Conservation (phyloP, 768 basidiomycete species). For the Mycena vitilis region DNA sequence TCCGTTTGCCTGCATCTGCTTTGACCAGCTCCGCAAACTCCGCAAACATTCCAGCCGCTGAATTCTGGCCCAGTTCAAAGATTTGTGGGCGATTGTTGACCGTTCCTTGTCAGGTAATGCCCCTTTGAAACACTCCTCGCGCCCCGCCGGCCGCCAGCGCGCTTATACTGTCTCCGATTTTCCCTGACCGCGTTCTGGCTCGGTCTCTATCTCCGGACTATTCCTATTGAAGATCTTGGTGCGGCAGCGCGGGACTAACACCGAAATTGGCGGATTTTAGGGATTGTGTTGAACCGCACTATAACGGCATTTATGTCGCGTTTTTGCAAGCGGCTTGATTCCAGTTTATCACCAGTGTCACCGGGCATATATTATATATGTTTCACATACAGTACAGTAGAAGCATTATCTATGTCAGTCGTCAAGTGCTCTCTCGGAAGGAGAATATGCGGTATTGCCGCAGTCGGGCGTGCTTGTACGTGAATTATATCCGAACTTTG, state of each 20-base stretch:
- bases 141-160: background rate
- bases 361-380: constrained; percentile 21
- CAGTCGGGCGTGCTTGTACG: background rate
- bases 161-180: background rate
- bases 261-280: constrained; percentile 23
- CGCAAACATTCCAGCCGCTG: background rate
- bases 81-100: background rate
- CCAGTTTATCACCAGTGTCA: constrained; percentile 6
- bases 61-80: too few species aligned
- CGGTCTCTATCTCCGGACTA: background rate
- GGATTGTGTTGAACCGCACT: background rate
- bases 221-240: constrained; percentile 9
- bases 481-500: background rate
- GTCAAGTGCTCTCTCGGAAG: constrained; percentile 24
- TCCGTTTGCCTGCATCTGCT: too few species aligned
- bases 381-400: constrained; percentile 14
- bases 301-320: constrained; percentile 18
- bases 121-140: background rate
- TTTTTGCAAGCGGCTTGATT: constrained; percentile 2
- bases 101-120: background rate
- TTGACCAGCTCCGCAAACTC: background rate
- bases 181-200: background rate
- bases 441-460: background rate
- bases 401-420: constrained; percentile 33
- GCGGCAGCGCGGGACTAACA: constrained; percentile 8